These are phyloP conservation scores for Diaporthe nobilis DNA, from an alignment of 2,329 filamentous ascomycete species.

Conservation along the genomic window DNA sequence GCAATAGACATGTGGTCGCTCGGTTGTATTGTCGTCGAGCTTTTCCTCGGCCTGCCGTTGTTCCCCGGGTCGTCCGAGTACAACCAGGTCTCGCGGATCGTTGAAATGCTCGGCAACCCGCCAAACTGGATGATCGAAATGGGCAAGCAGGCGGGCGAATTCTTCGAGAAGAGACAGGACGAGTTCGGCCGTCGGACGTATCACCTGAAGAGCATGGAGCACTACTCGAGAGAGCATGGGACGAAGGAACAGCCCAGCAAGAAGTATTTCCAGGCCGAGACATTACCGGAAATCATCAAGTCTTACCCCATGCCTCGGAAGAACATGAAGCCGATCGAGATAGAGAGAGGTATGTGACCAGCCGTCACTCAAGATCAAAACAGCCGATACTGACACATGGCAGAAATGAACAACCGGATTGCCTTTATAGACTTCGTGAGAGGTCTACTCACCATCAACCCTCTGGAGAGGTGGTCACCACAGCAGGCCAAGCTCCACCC, in stretches of 20 bases:
- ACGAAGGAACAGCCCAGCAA: conserved; percentile 99
- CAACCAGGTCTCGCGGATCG: conserved; percentile 96
- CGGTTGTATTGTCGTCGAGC: conserved; percentile 96
- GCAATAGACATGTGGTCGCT: conserved; percentile 99
- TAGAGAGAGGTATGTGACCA: conserved; percentile 84
- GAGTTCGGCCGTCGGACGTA: conserved; percentile 94
- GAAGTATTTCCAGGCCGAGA: conserved; percentile 97
- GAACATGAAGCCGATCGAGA: conserved; percentile 98
- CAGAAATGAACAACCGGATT: conserved; percentile 98
- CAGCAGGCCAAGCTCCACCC: conserved; percentile 98
- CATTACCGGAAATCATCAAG: conserved; percentile 96
- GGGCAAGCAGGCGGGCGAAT: conserved; percentile 97
- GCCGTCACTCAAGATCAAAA: conserved; percentile 25
- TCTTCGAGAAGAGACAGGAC: conserved; percentile 93
- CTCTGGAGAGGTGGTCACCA: conserved; percentile 95
- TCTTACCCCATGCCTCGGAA: conserved; percentile 98
- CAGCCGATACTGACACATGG: conserved; percentile 43
- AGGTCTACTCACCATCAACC: conserved; percentile 93
- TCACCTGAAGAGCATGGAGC: conserved; percentile 96
- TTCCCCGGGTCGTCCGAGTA: conserved; percentile 99
- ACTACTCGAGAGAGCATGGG: conserved; percentile 94
- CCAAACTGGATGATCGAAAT: conserved; percentile 99
- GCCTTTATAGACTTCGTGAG: conserved; percentile 99
- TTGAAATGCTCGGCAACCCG: conserved; percentile 97
- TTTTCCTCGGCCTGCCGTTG: conserved; percentile 93